Conservation (phyloP, 1,139 yeast genomes). For the Debaryomycetaceae sp. region DNA sequence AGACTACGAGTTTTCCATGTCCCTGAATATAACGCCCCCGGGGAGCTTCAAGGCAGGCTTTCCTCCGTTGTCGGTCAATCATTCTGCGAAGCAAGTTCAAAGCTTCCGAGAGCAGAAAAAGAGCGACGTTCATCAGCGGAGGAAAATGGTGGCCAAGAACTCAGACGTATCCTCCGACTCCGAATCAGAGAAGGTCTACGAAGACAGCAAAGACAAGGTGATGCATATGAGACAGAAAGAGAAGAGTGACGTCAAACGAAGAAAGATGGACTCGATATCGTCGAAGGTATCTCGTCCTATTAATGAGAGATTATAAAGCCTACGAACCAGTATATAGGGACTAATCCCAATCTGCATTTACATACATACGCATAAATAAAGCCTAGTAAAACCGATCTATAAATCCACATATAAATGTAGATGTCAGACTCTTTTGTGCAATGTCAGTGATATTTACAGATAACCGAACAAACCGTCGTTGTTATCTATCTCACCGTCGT, state of each 20-base stretch:
- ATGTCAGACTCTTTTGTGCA: no score
- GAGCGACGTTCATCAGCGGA: not conserved
- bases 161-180: not conserved
- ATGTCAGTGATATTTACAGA: conserved; percentile 9
- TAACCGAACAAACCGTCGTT: conserved; percentile 44
- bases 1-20: conserved; percentile 37
- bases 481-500: conserved; percentile 32
- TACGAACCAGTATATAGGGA: not conserved
- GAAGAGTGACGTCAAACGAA: conserved; percentile 3
- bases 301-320: not conserved
- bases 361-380: not conserved
- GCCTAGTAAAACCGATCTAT: not conserved
- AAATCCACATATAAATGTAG: no score
- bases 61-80: conserved; percentile 44
- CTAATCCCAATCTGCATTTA: not conserved
- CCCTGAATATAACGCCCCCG: conserved; percentile 26
- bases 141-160: not conserved
- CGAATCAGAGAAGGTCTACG: not conserved
- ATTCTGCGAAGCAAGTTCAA: conserved; percentile 14
- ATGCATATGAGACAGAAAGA: conserved; percentile 1
- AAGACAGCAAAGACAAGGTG: not conserved
- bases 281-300: not conserved
- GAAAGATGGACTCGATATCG: conserved; percentile 1
- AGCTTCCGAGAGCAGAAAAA: conserved; percentile 9
- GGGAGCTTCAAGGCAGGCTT: conserved; percentile 43